Conservation (phyloP, 805 yeast genomes). For the Ogataea wickerhamii region DNA sequence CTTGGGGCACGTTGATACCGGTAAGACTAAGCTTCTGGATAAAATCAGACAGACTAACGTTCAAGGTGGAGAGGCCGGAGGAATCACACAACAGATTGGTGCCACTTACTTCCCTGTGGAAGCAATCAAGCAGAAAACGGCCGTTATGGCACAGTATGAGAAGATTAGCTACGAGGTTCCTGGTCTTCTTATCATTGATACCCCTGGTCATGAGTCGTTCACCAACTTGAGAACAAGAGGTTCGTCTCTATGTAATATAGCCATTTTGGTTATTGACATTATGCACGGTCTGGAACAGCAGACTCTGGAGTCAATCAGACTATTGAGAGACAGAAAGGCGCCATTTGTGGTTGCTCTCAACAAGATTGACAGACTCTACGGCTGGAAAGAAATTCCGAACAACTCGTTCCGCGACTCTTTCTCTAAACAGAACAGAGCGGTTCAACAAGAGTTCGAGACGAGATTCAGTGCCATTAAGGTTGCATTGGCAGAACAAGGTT, state of each 20-base stretch:
- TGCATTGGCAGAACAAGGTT: conserved; percentile 95
- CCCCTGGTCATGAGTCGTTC: conserved; percentile 99
- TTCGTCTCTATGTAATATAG: conserved; percentile 98
- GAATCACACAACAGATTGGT: conserved; percentile 99
- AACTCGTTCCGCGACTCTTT: conserved; percentile 95
- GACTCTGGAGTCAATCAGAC: conserved; percentile 88
- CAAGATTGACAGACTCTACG: conserved; percentile 96
- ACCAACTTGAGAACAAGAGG: conserved; percentile 97
- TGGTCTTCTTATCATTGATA: conserved; percentile 93
- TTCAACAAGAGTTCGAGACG: conserved; percentile 87
- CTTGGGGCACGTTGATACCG: conserved; percentile 99
- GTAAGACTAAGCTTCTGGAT: conserved; percentile 95
- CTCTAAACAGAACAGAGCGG: conserved; percentile 75
- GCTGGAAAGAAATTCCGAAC: conserved; percentile 88
- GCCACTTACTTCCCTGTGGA: conserved; percentile 99
- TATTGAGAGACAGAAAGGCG: conserved; percentile 94
- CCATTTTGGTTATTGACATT: conserved; percentile 95
- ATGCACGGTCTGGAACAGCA: conserved; percentile 99
- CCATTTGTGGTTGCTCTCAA: conserved; percentile 97
- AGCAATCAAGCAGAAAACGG: conserved; percentile 86
- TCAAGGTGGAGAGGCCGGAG: conserved; percentile 99
- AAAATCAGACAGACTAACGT: conserved; percentile 98
- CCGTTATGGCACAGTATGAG: conserved; percentile 83
- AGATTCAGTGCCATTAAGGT: conserved; percentile 81
- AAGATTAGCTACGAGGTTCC: conserved; percentile 90